Base-by-base conservation (phyloP, 768 basidiomycete genomes). In the Leccinum incarnatum region DNA sequence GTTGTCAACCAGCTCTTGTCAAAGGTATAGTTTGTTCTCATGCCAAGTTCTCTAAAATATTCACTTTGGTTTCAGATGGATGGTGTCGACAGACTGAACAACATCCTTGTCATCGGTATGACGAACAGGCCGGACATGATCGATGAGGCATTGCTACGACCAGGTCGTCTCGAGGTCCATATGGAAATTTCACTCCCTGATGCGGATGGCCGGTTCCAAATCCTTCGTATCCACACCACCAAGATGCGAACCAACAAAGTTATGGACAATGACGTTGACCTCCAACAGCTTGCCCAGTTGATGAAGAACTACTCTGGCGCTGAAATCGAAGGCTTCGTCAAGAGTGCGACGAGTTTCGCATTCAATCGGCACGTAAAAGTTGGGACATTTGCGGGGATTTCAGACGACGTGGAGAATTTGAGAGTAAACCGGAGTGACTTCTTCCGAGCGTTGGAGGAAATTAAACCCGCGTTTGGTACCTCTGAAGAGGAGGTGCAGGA, bases 301-400 rank as follows among this genome's bases (percentile, higher is more conserved):
- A 98, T 95, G 55, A 99, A 98, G 80, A 99, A 99, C 77, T 99
- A 98, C 71, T 93, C 91, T 8, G 97, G 97, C 56, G 97, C 97
- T 1, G 97, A 99, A 75, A 93, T 99, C 59, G 85, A 85, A 55
- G 97, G 97, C 65, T 77, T 99, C 48, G 90, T 98, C 74, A 98
- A 98, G 82, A 97, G 94, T 69, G 97, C 97, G 32, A 95, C 96
- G 1, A 93, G 90, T 85, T 99, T 96, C 68, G 96, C 97, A 21
- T 96, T 99, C 78, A 95, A 91, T 67, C 80, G 97, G 42, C 97
- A 99, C 71, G 94, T 98, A 67, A 98, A 98, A 77, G 89, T 98
- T 59, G 97, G 97, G 15, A 97, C 95, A 5, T 88, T 97, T 78
- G 97, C 97, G 2, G 97, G 94, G 9, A 92, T 98, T 57, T 94